Conservation (phyloP, 2,329 filamentous ascomycete species). For the Clathrospora elynae region DNA sequence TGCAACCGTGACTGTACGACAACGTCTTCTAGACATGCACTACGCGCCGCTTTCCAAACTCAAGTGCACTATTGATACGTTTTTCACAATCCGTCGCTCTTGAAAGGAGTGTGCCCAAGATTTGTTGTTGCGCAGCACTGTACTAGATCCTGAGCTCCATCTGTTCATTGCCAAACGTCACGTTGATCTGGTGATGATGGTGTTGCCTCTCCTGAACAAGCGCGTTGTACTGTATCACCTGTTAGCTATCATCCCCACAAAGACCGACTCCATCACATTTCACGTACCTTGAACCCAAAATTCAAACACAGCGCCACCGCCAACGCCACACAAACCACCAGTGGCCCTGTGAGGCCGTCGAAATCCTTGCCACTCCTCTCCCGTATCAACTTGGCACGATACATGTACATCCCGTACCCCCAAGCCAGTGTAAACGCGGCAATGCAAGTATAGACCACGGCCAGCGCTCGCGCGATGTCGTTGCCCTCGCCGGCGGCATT, state of each 20-base stretch:
- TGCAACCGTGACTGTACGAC: conserved; percentile 2
- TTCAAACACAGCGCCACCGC: conserved; percentile 81
- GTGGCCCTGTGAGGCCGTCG: conserved; percentile 83
- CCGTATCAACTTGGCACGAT: conserved; percentile 76
- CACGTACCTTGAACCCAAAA: conserved; percentile 78
- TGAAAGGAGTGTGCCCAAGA: neutral
- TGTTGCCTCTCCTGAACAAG: conserved; percentile 18
- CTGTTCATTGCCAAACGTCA: conserved; percentile 16
- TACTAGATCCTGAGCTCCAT: conserved; percentile 27
- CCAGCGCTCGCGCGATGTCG: conserved; percentile 74
- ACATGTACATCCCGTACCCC: conserved; percentile 84
- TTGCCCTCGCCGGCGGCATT: conserved; percentile 81
- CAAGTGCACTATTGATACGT: too few relatives aligned
- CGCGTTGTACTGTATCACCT: conserved; percentile 26
- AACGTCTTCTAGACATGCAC: too few relatives aligned
- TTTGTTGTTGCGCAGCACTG: neutral
- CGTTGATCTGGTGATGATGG: conserved; percentile 11
- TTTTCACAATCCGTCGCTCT: too few relatives aligned
- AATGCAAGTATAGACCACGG: conserved; percentile 80
- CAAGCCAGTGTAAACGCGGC: conserved; percentile 82
- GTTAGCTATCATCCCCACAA: neutral
- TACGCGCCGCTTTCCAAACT: too few relatives aligned
- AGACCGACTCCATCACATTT: neutral
- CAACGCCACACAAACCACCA: conserved; percentile 80
- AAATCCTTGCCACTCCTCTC: conserved; percentile 90